Evolutionary conservation across 2,329 filamentous ascomycete species (phyloP).

Genomic region (Sporothrix euskadiensis): DNA sequence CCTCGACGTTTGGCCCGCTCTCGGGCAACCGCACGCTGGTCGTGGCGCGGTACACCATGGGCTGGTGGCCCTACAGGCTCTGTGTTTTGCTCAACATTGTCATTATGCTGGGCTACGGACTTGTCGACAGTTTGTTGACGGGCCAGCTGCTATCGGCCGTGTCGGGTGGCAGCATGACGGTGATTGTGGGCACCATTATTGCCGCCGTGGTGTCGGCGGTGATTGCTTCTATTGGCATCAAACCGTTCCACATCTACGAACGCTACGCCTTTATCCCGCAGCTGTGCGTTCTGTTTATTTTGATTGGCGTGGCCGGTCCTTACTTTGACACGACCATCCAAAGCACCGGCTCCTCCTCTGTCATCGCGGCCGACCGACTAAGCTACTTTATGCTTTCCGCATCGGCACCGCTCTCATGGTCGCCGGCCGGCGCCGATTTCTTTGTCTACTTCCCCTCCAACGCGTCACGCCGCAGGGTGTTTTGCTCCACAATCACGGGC

Average conservation of each 20-base stretch:
- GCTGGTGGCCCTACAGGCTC: not conserved
- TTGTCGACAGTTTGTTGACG: not conserved
- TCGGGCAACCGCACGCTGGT: slow-evolving; percentile 5
- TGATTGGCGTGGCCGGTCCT: not conserved
- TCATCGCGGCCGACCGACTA: not conserved
- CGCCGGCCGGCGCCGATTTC: not conserved
- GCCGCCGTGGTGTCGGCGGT: not conserved
- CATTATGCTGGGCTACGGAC: slow-evolving; percentile 5
- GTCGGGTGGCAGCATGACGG: not conserved
- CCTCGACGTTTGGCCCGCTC: not conserved
- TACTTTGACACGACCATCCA: slow-evolving; percentile 2
- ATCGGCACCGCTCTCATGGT: not conserved
- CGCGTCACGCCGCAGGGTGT: not conserved
- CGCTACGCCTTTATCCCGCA: not conserved
- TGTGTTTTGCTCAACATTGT: not conserved
- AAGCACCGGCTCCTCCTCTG: not conserved
- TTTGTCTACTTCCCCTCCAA: not conserved
- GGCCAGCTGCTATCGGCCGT: not conserved
- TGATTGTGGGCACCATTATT: not conserved
- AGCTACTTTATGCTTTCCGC: not conserved
- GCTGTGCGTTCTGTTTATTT: not conserved
- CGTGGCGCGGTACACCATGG: not conserved
- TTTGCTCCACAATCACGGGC: too few species aligned
- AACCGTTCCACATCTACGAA: not conserved
- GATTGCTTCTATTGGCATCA: not conserved